These are phyloP conservation scores for Glycine latifolia DNA, from an alignment of 306 rosid species.

Conservation along the genomic window DNA sequence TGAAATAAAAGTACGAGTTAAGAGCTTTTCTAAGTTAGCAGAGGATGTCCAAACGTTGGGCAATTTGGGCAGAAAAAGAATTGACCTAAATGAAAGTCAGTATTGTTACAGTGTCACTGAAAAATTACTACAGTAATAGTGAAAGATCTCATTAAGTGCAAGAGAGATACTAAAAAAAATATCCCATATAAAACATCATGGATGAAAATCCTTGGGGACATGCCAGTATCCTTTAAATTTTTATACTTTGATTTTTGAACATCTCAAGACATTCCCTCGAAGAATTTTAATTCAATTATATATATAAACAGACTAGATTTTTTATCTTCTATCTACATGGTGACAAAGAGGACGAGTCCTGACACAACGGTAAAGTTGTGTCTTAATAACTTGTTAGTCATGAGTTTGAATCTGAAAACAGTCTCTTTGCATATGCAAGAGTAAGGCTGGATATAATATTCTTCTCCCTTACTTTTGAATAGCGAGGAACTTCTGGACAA, in stretches of 20 bases:
- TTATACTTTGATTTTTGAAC: constrained; percentile 3
- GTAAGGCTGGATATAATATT: too few species aligned
- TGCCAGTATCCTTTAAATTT: not conserved
- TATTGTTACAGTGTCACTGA: not conserved
- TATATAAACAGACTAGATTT: not conserved
- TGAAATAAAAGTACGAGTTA: constrained; percentile 24
- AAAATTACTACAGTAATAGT: not conserved
- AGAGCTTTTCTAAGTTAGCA: not conserved
- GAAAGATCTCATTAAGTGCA: not conserved
- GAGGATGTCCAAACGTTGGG: not conserved
- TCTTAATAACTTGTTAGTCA: too few species aligned
- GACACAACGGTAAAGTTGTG: too few species aligned
- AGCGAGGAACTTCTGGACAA: too few species aligned
- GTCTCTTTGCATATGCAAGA: too few species aligned
- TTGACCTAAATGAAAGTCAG: not conserved
- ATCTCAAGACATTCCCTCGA: not conserved
- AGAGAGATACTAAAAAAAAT: not conserved
- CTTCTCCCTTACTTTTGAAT: too few species aligned
- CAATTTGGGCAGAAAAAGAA: not conserved
- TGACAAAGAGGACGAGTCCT: not conserved
- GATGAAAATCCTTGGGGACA: constrained; percentile 1
- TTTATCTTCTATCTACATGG: not conserved
- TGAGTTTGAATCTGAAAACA: too few species aligned
- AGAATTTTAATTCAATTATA: not conserved
- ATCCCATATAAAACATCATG: not conserved